Evolutionary conservation across 1,139 yeast species (phyloP).

Genomic region (Pneumocystis oryctolagi): DNA sequence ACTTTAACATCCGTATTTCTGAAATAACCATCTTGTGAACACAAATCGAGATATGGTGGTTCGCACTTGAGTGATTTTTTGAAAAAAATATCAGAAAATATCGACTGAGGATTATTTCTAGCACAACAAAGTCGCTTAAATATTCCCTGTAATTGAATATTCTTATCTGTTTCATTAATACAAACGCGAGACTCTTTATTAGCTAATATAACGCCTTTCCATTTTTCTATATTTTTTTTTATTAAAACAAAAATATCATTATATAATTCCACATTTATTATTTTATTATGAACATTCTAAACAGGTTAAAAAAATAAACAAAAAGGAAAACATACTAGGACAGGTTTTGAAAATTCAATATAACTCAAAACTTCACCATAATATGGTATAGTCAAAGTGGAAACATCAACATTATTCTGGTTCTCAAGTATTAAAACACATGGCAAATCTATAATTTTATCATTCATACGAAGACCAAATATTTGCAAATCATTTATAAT

Average conservation of each 20-base stretch:
- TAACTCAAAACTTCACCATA: constrained; percentile 59
- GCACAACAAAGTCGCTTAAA: constrained; percentile 7
- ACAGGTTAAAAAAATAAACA: background rate
- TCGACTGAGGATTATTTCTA: background rate
- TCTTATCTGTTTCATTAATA: background rate
- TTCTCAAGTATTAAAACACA: constrained; percentile 85
- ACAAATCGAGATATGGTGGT: constrained; percentile 32
- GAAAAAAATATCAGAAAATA: constrained; percentile 18
- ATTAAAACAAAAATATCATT: background rate
- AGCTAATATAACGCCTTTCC: background rate
- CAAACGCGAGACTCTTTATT: background rate
- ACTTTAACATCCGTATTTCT: constrained; percentile 37
- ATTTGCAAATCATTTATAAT: constrained; percentile 80
- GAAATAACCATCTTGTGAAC: constrained; percentile 28
- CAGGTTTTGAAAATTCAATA: background rate
- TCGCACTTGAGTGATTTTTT: constrained; percentile 33
- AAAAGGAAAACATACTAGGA: background rate
- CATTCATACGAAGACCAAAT: constrained; percentile 19
- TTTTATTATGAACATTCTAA: background rate
- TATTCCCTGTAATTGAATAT: constrained; percentile 1
- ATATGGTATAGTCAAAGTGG: constrained; percentile 70
- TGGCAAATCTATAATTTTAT: constrained; percentile 23
- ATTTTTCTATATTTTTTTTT: constrained; percentile 5
- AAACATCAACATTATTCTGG: constrained; percentile 56
- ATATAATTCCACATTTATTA: constrained; percentile 1